Evolutionary conservation across 2,329 filamentous ascomycete genomes (phyloP), one percentile per base, ranked within the genome.

Genomic region (Botrytis sinoallii): DNA sequence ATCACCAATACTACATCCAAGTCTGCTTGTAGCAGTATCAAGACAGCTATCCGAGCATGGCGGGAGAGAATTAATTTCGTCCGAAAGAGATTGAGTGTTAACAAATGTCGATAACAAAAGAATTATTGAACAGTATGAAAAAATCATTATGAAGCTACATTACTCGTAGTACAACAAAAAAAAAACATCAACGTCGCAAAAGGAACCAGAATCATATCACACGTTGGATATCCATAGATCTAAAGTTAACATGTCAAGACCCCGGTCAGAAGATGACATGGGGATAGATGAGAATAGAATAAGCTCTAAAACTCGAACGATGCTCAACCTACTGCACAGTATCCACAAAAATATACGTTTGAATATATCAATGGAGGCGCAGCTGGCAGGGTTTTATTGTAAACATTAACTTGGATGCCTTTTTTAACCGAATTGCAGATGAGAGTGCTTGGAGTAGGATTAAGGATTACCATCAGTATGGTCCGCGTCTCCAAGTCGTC

Each of bases 21-120:
- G 57, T 32, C 46, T 38, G 35, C 29, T 38, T 32, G 59, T 52
- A 16, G 66, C 66, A 16, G n/a, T 29, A 14, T 64, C 66, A 25
- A 73, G 59, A 57, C 66, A 73, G 32, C 44, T 64, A 20, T 52
- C 42, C 46, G 72, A 73, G 55, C 72, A 73, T 35, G 72, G 29
- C 2, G 72, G 72, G 10, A 73, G 57, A 9, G 67, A 70, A 63
- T 12, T 70, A 35, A 73, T 63, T 40, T 73, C 59, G 22, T 70
- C 67, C 7, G 65, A 44, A 52, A 73, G 18, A 20, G 66, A 48
- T 57, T 73, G 72, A 18, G 72, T 20, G 42, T 70, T 57, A 42
- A 40, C 59, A 16, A 48, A 32, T 8, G 35, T 46, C 16, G 35
- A 64, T 20, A 70, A 38, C 67, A 38, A 46, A 71, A 64, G 42